A percentile compares a stretch with the other conserved stretches of the same genome.
Conservation (phyloP, 2,329 filamentous ascomycete species). For the Fusarium lateritium region DNA sequence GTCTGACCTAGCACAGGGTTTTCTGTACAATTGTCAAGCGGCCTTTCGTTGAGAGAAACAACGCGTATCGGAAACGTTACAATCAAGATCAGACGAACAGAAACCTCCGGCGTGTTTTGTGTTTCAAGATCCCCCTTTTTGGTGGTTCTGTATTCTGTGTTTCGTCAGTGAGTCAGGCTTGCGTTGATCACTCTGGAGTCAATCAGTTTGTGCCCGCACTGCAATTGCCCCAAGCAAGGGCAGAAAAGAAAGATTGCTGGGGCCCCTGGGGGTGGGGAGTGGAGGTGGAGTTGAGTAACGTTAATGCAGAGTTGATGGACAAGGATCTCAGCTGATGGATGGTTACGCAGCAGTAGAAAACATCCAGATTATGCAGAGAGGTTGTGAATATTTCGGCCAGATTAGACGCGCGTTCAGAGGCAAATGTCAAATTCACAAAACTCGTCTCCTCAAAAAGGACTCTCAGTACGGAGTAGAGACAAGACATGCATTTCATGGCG, state of each 20-base stretch:
- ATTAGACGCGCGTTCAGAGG: not conserved
- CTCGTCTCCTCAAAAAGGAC: not conserved
- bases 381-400: not conserved
- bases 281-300: slow-evolving; percentile 24
- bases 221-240: slow-evolving; percentile 23
- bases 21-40: not conserved
- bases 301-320: slow-evolving; percentile 37
- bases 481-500: slow-evolving; percentile 11
- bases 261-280: slow-evolving; percentile 5
- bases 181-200: not conserved
- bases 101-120: slow-evolving; percentile 33
- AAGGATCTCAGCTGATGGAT: slow-evolving; percentile 10
- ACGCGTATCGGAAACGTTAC: not conserved
- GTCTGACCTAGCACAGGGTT: slow-evolving; percentile 18
- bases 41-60: too few species aligned
- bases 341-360: slow-evolving; percentile 15
- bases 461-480: not conserved
- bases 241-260: slow-evolving; percentile 23
- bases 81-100: slow-evolving; percentile 24
- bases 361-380: not conserved
- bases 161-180: slow-evolving; percentile 23
- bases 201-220: not conserved
- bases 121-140: slow-evolving; percentile 39
- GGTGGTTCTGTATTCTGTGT: not conserved
- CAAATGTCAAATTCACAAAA: not conserved